These are phyloP conservation scores for Candida orba DNA, from an alignment of 805 yeast genomes.

Conservation along the genomic window DNA sequence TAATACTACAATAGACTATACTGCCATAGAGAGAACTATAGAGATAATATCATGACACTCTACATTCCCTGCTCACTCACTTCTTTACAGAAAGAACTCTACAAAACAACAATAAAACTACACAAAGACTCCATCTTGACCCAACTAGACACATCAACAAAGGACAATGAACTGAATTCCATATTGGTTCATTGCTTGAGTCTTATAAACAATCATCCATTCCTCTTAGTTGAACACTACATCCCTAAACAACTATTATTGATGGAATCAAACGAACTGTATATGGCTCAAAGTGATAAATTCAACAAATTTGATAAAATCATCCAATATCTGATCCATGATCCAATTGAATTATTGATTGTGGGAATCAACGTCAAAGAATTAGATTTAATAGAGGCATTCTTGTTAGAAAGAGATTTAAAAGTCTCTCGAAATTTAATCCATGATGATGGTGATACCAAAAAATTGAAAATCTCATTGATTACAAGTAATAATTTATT, in stretches of 20 bases:
- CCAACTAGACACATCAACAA: slow-evolving; percentile 4
- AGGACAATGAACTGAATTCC: slow-evolving; percentile 29
- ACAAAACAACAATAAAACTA: slow-evolving; percentile 36
- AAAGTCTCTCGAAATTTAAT: slow-evolving; percentile 58
- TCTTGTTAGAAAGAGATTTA: slow-evolving; percentile 63
- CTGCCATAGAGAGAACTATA: too few relatives aligned
- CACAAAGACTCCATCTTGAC: slow-evolving; percentile 30
- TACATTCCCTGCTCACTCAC: slow-evolving; percentile 39
- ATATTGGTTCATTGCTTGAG: slow-evolving; percentile 39
- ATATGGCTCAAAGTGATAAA: slow-evolving; percentile 52
- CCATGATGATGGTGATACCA: slow-evolving; percentile 18
- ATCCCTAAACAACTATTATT: slow-evolving; percentile 63
- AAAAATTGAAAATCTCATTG: slow-evolving; percentile 22
- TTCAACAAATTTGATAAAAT: slow-evolving; percentile 47
- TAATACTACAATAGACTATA: too few relatives aligned
- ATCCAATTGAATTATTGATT: slow-evolving; percentile 31
- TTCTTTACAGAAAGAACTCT: slow-evolving; percentile 35
- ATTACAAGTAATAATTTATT: slow-evolving; percentile 1
- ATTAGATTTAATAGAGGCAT: slow-evolving; percentile 71
- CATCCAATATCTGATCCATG: slow-evolving; percentile 16
- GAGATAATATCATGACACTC: slow-evolving; percentile 1
- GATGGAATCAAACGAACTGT: slow-evolving; percentile 54
- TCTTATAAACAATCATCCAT: slow-evolving; percentile 58
- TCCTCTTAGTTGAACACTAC: slow-evolving; percentile 67
- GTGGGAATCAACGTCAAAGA: slow-evolving; percentile 61